Percentiles rank a stretch among this genome's conserved stretches.
These are phyloP conservation scores for Trametes sanguinea DNA, from an alignment of 768 basidiomycete species.

Conservation along the genomic window DNA sequence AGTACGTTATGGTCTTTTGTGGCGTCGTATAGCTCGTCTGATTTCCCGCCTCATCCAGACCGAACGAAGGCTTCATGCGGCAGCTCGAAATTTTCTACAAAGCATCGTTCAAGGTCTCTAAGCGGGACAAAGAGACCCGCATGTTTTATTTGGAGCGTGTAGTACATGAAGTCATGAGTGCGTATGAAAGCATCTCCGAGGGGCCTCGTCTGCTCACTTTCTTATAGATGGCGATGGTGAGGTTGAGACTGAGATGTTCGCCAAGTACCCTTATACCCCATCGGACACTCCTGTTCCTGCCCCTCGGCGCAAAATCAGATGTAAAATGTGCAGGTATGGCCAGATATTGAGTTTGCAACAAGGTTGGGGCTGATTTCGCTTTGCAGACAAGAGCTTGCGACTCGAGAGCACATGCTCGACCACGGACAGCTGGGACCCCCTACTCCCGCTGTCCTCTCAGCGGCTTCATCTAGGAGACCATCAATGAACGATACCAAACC, in stretches of 20 bases:
- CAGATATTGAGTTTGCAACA: background rate
- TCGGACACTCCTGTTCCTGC: slow-evolving; percentile 61
- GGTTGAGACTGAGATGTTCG: slow-evolving; percentile 73
- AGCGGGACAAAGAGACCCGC: slow-evolving; percentile 67
- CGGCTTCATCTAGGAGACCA: slow-evolving; percentile 44
- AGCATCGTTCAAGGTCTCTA: slow-evolving; percentile 67
- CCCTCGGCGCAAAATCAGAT: slow-evolving; percentile 72
- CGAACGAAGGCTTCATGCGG: slow-evolving; percentile 80
- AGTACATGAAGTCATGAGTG: slow-evolving; percentile 77
- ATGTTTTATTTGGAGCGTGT: slow-evolving; percentile 84
- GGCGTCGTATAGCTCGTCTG: background rate
- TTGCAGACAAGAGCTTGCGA: slow-evolving; percentile 78
- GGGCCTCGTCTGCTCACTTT: background rate
- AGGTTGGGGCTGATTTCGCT: background rate
- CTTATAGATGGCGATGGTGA: slow-evolving; percentile 73
- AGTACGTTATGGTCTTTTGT: slow-evolving; percentile 49
- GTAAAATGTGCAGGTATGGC: slow-evolving; percentile 85
- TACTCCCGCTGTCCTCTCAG: slow-evolving; percentile 54
- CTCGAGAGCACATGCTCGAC: slow-evolving; percentile 92
- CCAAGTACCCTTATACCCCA: slow-evolving; percentile 68
- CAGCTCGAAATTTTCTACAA: slow-evolving; percentile 82
- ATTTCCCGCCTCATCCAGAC: slow-evolving; percentile 46
- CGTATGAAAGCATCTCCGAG: slow-evolving; percentile 29
- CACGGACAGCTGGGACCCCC: slow-evolving; percentile 77
- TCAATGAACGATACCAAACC: slow-evolving; percentile 32